phyloP scores from a whole-genome alignment of 176 grass and related monocot species.

The Ensete ventricosum region DNA sequence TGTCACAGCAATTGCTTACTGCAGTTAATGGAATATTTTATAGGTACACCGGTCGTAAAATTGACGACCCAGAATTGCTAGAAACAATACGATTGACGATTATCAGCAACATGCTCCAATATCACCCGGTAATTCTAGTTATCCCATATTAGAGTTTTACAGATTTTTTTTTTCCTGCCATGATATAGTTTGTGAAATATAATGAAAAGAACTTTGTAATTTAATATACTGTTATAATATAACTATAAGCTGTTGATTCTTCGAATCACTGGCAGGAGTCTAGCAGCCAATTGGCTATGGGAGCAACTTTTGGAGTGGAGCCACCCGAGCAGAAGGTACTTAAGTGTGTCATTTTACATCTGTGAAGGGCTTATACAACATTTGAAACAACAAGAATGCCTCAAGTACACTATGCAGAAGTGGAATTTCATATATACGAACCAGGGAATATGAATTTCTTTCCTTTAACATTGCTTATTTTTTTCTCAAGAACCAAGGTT shows the following conservation, averaged over 20 bases:
- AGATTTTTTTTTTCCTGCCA: not conserved
- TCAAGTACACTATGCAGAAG: not conserved
- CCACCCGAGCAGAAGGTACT: slow-evolving; percentile 51
- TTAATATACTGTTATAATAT: not conserved
- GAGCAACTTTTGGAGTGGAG: slow-evolving; percentile 84
- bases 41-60: slow-evolving; percentile 93
- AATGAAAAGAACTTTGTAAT: not conserved
- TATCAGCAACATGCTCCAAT: slow-evolving; percentile 88
- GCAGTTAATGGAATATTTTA: slow-evolving; percentile 21
- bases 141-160: not conserved
- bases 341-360: slow-evolving; percentile 5
- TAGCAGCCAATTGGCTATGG: slow-evolving; percentile 92
- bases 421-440: slow-evolving; percentile 1
- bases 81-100: slow-evolving; percentile 91
- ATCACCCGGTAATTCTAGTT: slow-evolving; percentile 68
- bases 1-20: slow-evolving; percentile 42
- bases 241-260: slow-evolving; percentile 5
- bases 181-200: not conserved
- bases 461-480: not conserved
- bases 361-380: not conserved
- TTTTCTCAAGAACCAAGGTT: not conserved
- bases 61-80: slow-evolving; percentile 85
- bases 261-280: slow-evolving; percentile 52
- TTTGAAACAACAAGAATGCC: slow-evolving; percentile 4
- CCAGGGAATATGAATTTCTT: not conserved